A percentile compares a stretch with the other conserved stretches of the same genome.
Conservation (phyloP, 1,284 basidiomycete genomes). For the Xerocomus tenax region DNA sequence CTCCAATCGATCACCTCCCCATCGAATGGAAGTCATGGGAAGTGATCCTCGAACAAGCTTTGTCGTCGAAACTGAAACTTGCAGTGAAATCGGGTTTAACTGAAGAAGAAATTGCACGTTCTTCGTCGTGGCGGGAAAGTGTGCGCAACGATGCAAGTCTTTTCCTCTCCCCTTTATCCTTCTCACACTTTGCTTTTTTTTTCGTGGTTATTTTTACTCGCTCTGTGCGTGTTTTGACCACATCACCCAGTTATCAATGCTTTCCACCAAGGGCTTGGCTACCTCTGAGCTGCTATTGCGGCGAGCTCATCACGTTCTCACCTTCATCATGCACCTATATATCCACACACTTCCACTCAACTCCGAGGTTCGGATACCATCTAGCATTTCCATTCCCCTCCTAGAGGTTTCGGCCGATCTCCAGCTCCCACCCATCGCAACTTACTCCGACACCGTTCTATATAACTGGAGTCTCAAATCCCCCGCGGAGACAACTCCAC, state of each 20-base stretch:
- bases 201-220: neutral
- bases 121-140: constrained; percentile 53
- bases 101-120: constrained; percentile 38
- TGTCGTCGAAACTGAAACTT: constrained; percentile 45
- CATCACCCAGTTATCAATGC: constrained; percentile 33
- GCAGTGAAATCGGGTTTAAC: constrained; percentile 43
- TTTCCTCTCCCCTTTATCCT: neutral
- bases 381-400: constrained; percentile 68
- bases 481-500: constrained; percentile 13
- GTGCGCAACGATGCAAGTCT: constrained; percentile 49
- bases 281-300: constrained; percentile 62
- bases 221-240: neutral
- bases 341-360: constrained; percentile 66
- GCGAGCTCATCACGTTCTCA: constrained; percentile 77
- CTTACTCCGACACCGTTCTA: constrained; percentile 88
- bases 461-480: constrained; percentile 76
- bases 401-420: constrained; percentile 69
- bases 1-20: constrained; percentile 60
- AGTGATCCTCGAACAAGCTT: constrained; percentile 44
- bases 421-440: constrained; percentile 82
- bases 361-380: constrained; percentile 55
- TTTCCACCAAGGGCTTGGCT: constrained; percentile 33
- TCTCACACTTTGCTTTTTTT: neutral
- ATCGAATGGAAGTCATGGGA: constrained; percentile 68
- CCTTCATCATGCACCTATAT: constrained; percentile 84